Base-by-base conservation (phyloP, 1,139 yeast genomes). In the Yamadazyma pseudoaaseri region DNA sequence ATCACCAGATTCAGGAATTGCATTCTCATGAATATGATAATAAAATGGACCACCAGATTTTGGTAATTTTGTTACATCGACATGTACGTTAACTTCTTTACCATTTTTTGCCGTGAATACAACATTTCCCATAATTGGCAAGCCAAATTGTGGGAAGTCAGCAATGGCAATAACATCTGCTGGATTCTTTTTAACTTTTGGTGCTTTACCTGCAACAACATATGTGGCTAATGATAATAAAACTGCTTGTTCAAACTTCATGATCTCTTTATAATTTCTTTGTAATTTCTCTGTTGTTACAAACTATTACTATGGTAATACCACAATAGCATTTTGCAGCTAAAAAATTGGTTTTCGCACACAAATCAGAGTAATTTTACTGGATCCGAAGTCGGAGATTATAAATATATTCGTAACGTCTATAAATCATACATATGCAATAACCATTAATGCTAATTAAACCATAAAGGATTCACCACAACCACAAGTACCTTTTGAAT, bases 401-500 rank as follows among this genome's bases (percentile, higher is more conserved):
- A 6, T 8, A 22, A 6, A 6, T 22, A 29, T 29, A 29, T 29
- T 29, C 32, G 27, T 29, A 13, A 22, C 24, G 10, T 18, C 22
- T 23, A 23, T 29, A 16, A 6, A 20, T 29, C 31, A 16, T 25
- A 12, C n/a, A 24, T 16, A 29, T 29, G 27, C 27, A 28, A 28
- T n/a, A 5, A 9, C 12, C 12, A n/a, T 9, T 22, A 22, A 22
- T 7, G n/a, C n/a, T n/a, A 10, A 11, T 57, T 64, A 89, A 6
- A 89, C 96, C 97, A 90, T 90, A 59, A 92, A 92, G 5, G 96
- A 86, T 64, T 92, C 98, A 37, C 97, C 98, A 60, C 98, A 92
- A 12, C 98, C 98, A 63, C 98, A 92, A 35, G 96, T 86, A 21
- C 97, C 97, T 66, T 90, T 92, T 30, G 95, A 84, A 61, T 92